phyloP scores from a whole-genome alignment of 306 rosid genomes.

The Gillenia trifoliata region DNA sequence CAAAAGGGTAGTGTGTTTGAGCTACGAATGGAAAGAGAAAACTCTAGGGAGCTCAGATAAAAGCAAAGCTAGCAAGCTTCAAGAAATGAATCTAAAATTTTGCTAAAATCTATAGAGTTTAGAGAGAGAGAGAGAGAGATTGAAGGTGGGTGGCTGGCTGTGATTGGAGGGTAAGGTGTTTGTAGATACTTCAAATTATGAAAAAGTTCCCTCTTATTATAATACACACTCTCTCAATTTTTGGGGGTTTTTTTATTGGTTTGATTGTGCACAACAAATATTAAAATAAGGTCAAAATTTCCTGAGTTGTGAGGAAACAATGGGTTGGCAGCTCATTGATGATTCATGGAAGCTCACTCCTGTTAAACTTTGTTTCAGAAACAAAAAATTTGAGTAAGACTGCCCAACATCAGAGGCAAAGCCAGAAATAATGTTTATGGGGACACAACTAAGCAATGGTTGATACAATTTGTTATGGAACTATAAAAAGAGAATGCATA shows the following conservation, averaged over 20 bases:
- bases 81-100: slow-evolving; percentile 47
- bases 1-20: not conserved
- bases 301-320: slow-evolving; percentile 24
- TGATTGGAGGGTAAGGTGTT: slow-evolving; percentile 58
- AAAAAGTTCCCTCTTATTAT: slow-evolving; percentile 46
- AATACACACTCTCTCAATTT: slow-evolving; percentile 13
- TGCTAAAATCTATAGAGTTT: slow-evolving; percentile 18
- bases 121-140: slow-evolving; percentile 10
- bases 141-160: slow-evolving; percentile 49
- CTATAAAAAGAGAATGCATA: too few species aligned
- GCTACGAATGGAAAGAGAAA: slow-evolving; percentile 27
- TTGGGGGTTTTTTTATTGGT: not conserved
- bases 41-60: slow-evolving; percentile 22
- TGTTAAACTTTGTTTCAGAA: not conserved
- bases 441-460: too few species aligned
- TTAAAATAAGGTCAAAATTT: not conserved
- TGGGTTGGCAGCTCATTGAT: slow-evolving; percentile 34
- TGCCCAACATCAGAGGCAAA: too few species aligned
- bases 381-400: too few species aligned
- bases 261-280: not conserved
- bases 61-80: slow-evolving; percentile 38
- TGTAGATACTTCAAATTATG: slow-evolving; percentile 51
- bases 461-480: too few species aligned
- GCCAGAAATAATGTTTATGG: too few species aligned
- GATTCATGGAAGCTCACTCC: slow-evolving; percentile 41